phyloP scores from a whole-genome alignment of 441 rosid genomes.

The Cnidoscolus chayamansa region DNA sequence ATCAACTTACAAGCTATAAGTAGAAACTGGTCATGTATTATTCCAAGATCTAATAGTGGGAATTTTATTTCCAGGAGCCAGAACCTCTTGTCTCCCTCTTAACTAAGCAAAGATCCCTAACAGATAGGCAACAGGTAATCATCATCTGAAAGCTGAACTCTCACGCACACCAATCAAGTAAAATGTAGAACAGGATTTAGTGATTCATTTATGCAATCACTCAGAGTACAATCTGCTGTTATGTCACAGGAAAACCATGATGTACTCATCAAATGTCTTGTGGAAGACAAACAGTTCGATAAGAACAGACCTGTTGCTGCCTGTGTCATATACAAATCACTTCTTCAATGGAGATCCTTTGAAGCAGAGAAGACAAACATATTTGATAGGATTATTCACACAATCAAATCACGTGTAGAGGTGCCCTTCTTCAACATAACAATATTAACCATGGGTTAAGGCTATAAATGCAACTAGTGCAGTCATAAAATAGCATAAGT shows the following conservation, averaged over 20 bases:
- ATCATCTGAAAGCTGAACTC: constrained; percentile 18
- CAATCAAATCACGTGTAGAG: constrained; percentile 53
- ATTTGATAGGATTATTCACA: constrained; percentile 58
- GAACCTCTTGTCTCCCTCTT: constrained; percentile 31
- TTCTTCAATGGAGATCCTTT: constrained; percentile 72
- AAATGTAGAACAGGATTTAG: neutral
- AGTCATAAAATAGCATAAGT: neutral
- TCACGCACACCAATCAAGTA: constrained; percentile 13
- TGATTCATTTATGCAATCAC: constrained; percentile 8
- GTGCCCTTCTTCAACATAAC: constrained; percentile 29
- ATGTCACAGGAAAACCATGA: constrained; percentile 60
- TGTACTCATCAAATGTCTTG: constrained; percentile 47
- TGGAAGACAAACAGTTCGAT: constrained; percentile 45
- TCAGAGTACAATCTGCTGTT: constrained; percentile 5
- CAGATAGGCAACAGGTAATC: constrained; percentile 58
- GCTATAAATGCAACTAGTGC: neutral
- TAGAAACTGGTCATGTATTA: neutral
- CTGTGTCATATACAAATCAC: constrained; percentile 51
- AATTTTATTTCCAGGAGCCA: constrained; percentile 45
- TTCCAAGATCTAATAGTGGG: constrained; percentile 2
- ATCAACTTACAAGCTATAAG: neutral
- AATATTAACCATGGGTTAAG: constrained; percentile 4
- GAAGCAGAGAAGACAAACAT: constrained; percentile 67
- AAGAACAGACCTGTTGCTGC: constrained; percentile 57
- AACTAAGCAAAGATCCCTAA: constrained; percentile 52